phyloP scores from a whole-genome alignment of 371 early-diverging fungal genomes.

The Fennellomyces sp. region DNA sequence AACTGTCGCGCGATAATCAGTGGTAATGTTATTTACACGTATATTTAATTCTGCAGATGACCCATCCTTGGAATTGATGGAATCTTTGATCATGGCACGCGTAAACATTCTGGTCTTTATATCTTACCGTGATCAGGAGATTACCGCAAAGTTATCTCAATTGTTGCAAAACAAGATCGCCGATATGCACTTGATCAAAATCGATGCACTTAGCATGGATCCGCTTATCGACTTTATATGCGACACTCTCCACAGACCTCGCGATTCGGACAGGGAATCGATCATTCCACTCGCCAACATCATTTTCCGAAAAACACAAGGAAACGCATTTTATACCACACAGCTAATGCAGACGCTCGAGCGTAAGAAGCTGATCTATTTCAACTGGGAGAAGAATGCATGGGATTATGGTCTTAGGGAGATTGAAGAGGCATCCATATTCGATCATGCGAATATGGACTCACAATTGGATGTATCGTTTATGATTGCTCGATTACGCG shows the following conservation, averaged over 20 bases:
- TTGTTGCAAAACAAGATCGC: conserved; percentile 26
- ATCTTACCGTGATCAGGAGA: conserved; percentile 42
- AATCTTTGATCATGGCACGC: conserved; percentile 32
- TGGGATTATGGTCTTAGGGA: conserved; percentile 42
- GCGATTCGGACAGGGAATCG: conserved; percentile 20
- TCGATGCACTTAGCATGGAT: conserved; percentile 34
- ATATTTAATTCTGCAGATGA: conserved; percentile 22
- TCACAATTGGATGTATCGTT: conserved; percentile 39
- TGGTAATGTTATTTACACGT: too few species aligned
- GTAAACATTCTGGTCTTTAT: conserved; percentile 35
- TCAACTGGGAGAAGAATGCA: conserved; percentile 49
- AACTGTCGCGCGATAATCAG: too few species aligned
- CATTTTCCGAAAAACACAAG: conserved; percentile 35
- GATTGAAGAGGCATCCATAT: conserved; percentile 25
- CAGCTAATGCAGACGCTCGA: conserved; percentile 42
- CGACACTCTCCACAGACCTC: conserved; percentile 37
- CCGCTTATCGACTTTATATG: conserved; percentile 36
- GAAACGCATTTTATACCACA: conserved; percentile 43
- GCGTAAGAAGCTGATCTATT: conserved; percentile 46
- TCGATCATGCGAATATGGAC: conserved; percentile 20
- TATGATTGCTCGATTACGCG: conserved; percentile 30
- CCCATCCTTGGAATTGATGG: conserved; percentile 43
- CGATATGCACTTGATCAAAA: conserved; percentile 24
- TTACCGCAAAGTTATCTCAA: conserved; percentile 10
- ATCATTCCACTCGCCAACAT: conserved; percentile 36